Percentiles rank a stretch among this genome's conserved stretches.
These are phyloP conservation scores for Shiraia sp. DNA, from an alignment of 2,329 filamentous ascomycete species.

Conservation along the genomic window DNA sequence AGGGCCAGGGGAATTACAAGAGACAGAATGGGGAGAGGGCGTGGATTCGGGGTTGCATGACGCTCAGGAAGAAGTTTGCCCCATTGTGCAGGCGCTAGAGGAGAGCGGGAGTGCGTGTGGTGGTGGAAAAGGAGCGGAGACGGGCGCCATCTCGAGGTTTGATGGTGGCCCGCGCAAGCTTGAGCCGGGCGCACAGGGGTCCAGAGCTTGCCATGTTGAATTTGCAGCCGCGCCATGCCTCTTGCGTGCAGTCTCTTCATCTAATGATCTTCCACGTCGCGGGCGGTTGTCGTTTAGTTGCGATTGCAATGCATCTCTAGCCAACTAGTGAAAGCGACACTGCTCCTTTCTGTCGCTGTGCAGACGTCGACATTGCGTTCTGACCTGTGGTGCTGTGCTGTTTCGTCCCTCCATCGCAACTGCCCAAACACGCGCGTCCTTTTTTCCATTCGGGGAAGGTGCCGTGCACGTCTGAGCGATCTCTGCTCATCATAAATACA, in stretches of 20 bases:
- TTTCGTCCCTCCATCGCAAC: slow-evolving; percentile 2
- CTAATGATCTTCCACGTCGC: too few species aligned
- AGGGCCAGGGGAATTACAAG: too few species aligned
- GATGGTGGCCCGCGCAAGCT: not conserved
- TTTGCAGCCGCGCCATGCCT: not conserved
- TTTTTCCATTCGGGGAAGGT: slow-evolving; percentile 4
- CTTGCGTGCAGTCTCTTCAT: not conserved
- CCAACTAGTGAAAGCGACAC: too few species aligned
- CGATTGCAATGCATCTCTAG: too few species aligned
- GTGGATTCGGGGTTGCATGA: not conserved
- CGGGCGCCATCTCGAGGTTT: slow-evolving; percentile 6
- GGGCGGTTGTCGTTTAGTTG: too few species aligned
- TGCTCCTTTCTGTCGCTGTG: too few species aligned
- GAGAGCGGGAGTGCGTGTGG: slow-evolving; percentile 3
- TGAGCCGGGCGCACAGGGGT: slow-evolving; percentile 1
- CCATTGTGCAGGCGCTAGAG: slow-evolving; percentile 2
- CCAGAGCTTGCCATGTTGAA: not conserved
- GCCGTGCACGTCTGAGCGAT: slow-evolving; percentile 5
- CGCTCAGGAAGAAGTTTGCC: slow-evolving; percentile 1
- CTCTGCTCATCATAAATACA: slow-evolving; percentile 1
- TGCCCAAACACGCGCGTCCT: slow-evolving; percentile 12
- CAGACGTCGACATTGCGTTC: too few species aligned
- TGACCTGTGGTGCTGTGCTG: too few species aligned
- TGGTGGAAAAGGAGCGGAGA: slow-evolving; percentile 7
- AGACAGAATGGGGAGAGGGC: too few species aligned